Base-by-base conservation (phyloP, 306 rosid genomes). In the Astragalus glycyphyllos region DNA sequence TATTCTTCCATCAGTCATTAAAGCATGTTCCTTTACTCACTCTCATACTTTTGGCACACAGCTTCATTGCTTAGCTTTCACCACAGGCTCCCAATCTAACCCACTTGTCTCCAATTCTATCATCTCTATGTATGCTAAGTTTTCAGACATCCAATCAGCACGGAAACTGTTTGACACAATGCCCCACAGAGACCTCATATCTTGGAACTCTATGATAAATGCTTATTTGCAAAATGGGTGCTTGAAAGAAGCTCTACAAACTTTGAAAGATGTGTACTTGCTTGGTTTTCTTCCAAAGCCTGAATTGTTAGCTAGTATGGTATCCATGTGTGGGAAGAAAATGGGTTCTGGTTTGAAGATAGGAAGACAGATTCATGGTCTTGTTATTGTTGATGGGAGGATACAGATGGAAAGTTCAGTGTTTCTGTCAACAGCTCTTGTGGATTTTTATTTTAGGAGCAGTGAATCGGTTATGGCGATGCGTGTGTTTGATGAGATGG, bases 181-280 rank as follows among this genome's bases (percentile, higher is more conserved):
- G 88, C 80, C 71, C 59, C 23, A 72, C 0, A 81, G 84, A 81
- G 90, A 89, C 80, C 29, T 61, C 68, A 37, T 85, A 80, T 47
- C 90, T 3, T 89, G 96, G 92, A 86, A 81, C 58, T 74, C 96
- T 59, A 72, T 86, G 75, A 73, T 89, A 8, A 85, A 89, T 73
- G 84, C 87, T 76, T 85, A 77, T 78, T 45, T 87, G 65, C 90
- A 85, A 66, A 86, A 89, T 72, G 90, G 84, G 71, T 58, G 55
- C 53, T 66, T 76, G 15, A 6, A 5, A 16, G 34, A 83, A 53
- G 92, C 86, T 66, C 42, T 85, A 13, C 17, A 79, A 75, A 45
- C 11, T 75, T 76, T 86, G 32, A 83, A 75, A 62, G 38, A 45
- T 57, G 80, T 81, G 75, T 69, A 75, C 44, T 66, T 41, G 15